Evolutionary conservation across 2,329 filamentous ascomycete genomes (phyloP), one percentile per base, ranked within the genome.

Genomic region (Talaromyces atroroseus): DNA sequence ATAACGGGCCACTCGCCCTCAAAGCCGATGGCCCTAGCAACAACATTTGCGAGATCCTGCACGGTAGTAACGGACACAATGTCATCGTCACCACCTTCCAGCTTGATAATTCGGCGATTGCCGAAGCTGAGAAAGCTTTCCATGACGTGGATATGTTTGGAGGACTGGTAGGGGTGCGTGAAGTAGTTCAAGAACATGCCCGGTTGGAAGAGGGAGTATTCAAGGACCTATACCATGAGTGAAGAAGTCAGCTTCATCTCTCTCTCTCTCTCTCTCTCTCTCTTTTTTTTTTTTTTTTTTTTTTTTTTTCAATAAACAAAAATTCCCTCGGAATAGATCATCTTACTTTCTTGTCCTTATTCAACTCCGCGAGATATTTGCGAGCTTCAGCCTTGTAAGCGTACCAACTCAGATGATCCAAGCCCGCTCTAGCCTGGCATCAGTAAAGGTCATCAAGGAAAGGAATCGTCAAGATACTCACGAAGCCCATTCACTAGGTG

Each of bases 151-250:
- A 84, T 62, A 32, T 79, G 68, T 36, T 75, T 78, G 6, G 75
- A 65, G 0, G 80, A 75, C 44, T 74, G 70, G 56, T 78, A 64
- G 0, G 82, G 81, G 51, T 70, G 76, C 1, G 78, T 79, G 34
- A 83, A 70, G 67, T 84, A 84, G 64, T 85, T 74, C 23, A 79
- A 62, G 62, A 83, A 82, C 1, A 82, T 61, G 0, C 79, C 80
- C 0, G 78, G 78, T 38, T 83, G 80, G 61, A 84, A 83, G 0
- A 83, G 68, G 0, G 70, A 77, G 64, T 84, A 84, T 58, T 84
- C 80, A 5, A 84, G 69, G 3, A 80, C 70, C 78, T 82, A 44
- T 42, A 12, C 8, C 1, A 49, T 24, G 26, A n/a, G n/a, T n/a
- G n/a, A 10, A 26, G 38, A 45, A 51, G 18, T 47, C n/a, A 53